A percentile compares a stretch with the other conserved stretches of the same genome.
phyloP scores from a whole-genome alignment of 805 yeast species.

The Torulaspora maleeae region DNA sequence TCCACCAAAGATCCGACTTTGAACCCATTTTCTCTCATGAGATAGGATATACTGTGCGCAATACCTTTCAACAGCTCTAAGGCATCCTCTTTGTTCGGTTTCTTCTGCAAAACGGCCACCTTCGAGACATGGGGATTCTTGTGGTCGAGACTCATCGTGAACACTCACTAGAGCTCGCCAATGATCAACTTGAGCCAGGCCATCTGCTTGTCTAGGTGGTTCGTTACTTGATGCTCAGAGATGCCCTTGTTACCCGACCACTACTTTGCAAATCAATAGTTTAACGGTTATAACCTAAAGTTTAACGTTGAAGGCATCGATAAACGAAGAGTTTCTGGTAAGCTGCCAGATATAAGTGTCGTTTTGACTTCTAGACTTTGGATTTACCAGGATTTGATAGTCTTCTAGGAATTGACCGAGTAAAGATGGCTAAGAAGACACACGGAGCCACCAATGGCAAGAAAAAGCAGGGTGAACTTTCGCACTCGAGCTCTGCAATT shows the following conservation, averaged over 20 bases:
- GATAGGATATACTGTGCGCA: constrained; percentile 68
- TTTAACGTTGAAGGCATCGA: not conserved
- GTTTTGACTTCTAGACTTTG: not conserved
- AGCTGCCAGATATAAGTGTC: too few relatives aligned
- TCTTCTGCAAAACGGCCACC: constrained; percentile 46
- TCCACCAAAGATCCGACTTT: constrained; percentile 69
- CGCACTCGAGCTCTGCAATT: not conserved
- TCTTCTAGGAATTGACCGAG: not conserved
- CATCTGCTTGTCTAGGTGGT: not conserved
- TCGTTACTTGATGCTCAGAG: too few relatives aligned
- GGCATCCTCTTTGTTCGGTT: constrained; percentile 48
- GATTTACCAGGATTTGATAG: not conserved
- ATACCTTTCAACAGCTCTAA: constrained; percentile 59
- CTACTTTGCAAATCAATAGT: not conserved
- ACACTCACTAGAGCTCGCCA: not conserved
- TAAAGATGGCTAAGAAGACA: constrained; percentile 17
- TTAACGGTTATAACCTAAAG: constrained; percentile 2
- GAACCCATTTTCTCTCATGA: constrained; percentile 64
- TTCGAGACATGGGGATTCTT: constrained; percentile 32
- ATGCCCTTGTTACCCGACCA: not conserved
- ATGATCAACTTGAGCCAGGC: not conserved
- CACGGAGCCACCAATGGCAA: constrained; percentile 2
- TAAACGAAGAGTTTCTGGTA: not conserved
- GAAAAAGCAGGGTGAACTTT: constrained; percentile 1
- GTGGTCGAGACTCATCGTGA: not conserved